Base-by-base conservation (phyloP, 441 rosid species). In the Melastoma candidum region DNA sequence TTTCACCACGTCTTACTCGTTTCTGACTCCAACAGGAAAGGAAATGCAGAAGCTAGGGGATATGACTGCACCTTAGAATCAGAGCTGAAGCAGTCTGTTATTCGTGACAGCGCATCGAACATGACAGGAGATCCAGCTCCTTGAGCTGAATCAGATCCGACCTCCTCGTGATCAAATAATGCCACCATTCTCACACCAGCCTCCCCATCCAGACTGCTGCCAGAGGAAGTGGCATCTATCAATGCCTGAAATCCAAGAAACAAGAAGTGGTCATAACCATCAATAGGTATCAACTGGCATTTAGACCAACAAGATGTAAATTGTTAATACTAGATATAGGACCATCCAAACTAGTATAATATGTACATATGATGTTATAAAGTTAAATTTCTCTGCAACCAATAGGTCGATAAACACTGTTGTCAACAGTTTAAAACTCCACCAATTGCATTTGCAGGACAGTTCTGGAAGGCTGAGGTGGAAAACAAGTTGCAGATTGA, bases 51-150 rank as follows among this genome's bases (percentile, higher is more conserved):
- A 52, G 43, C n/a, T 52, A 8, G 56, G 26, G 13, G 17, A 17
- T 43, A 32, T 29, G 25, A 29, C 49, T 26, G 14, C 9, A 84
- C 99, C 87, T 84, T 81, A 44, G 89, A 57, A 76, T 81, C 86
- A 54, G 86, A 65, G 68, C 71, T 64, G 69, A 93, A 88, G 69
- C 85, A 72, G 61, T 71, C 65, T 14, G 97, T 86, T 68, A 86
- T 80, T 56, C 83, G 84, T 65, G 97, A 83, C 56, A 93, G 64
- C 67, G 97, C 95, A 67, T 93, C 99, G 48, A 89, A 59, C 99
- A 89, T 86, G 67, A 68, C 96, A 64, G 96, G 96, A 63, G 99
- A 93, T 36, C 97, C 95, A 65, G 97, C 99, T 63, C 96, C 99
- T 70, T 89, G 95, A 13, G 97, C 97, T 60, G 99, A 94, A 57